A percentile compares a stretch with the other conserved stretches of the same genome.
phyloP scores from a whole-genome alignment of 495 filamentous ascomycete species.

The Aspergillus avenaceus region DNA sequence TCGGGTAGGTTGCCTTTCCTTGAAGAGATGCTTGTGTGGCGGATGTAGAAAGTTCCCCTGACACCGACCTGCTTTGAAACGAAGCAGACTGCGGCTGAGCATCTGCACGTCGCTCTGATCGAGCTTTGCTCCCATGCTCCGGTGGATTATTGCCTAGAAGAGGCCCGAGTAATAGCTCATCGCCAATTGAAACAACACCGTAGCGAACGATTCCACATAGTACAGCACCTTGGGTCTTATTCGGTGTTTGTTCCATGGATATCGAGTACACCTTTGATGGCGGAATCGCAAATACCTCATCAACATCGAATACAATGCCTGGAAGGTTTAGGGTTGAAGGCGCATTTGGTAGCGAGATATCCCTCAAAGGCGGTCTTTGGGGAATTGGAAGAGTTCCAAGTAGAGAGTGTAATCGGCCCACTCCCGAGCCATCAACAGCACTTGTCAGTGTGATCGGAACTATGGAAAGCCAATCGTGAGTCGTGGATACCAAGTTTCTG shows the following conservation, averaged over 20 bases:
- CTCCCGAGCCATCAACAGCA: slow-evolving; percentile 77
- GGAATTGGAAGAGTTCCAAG: slow-evolving; percentile 75
- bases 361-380: slow-evolving; percentile 38
- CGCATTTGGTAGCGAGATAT: slow-evolving; percentile 14
- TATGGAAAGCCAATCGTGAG: slow-evolving; percentile 42
- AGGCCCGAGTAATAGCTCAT: slow-evolving; percentile 76
- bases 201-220: slow-evolving; percentile 79
- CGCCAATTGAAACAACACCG: slow-evolving; percentile 72
- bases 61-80: slow-evolving; percentile 27
- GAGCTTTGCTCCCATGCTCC: slow-evolving; percentile 19
- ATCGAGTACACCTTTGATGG: slow-evolving; percentile 44
- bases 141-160: slow-evolving; percentile 45
- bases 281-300: slow-evolving; percentile 71
- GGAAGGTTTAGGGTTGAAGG: slow-evolving; percentile 34
- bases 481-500: slow-evolving; percentile 40
- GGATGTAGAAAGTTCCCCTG: slow-evolving; percentile 33
- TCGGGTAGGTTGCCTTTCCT: slow-evolving; percentile 21
- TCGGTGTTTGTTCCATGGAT: slow-evolving; percentile 28
- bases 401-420: slow-evolving; percentile 76
- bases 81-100: slow-evolving; percentile 15
- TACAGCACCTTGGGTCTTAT: slow-evolving; percentile 56
- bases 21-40: slow-evolving; percentile 23
- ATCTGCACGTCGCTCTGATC: slow-evolving; percentile 14
- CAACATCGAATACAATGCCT: slow-evolving; percentile 72
- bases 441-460: slow-evolving; percentile 90